Conservation (phyloP, 1,139 yeast genomes). For the Kluyveromyces sp. region DNA sequence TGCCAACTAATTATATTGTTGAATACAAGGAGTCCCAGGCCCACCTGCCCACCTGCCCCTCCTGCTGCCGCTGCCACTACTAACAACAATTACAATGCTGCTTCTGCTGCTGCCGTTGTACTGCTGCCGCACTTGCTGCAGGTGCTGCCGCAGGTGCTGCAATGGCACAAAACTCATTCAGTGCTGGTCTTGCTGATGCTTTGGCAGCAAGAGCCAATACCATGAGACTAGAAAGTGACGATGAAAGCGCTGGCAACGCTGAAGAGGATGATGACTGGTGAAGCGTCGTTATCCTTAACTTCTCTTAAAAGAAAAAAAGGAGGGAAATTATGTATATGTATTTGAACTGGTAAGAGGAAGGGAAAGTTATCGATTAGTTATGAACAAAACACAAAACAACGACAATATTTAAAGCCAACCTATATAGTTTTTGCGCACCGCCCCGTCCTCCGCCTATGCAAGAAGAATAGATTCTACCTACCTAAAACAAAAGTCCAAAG, state of each 20-base stretch:
- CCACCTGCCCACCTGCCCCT: conserved; percentile 36
- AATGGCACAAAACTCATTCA: conserved; percentile 38
- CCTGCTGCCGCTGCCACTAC: conserved; percentile 12
- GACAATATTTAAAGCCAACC: too few species aligned
- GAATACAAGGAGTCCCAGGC: conserved; percentile 37
- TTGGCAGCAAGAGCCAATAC: conserved; percentile 77
- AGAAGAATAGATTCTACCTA: too few species aligned
- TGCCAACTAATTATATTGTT: conserved; percentile 84
- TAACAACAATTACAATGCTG: conserved; percentile 11
- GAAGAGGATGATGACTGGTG: conserved; percentile 46
- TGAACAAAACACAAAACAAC: too few species aligned
- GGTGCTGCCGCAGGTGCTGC: conserved; percentile 20
- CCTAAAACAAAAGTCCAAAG: too few species aligned
- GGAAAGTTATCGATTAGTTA: too few species aligned
- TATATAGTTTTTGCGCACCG: too few species aligned
- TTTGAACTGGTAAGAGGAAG: too few species aligned
- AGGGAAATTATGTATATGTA: too few species aligned
- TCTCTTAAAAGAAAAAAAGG: too few species aligned
- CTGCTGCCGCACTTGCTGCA: conserved; percentile 19
- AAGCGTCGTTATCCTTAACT: background rate
- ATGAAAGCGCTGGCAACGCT: conserved; percentile 62
- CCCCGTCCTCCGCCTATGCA: too few species aligned
- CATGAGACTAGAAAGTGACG: conserved; percentile 64
- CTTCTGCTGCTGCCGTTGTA: conserved; percentile 30
- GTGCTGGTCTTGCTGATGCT: conserved; percentile 87